Base-by-base conservation (phyloP, 768 basidiomycete species). In the Suillus tomentosus region DNA sequence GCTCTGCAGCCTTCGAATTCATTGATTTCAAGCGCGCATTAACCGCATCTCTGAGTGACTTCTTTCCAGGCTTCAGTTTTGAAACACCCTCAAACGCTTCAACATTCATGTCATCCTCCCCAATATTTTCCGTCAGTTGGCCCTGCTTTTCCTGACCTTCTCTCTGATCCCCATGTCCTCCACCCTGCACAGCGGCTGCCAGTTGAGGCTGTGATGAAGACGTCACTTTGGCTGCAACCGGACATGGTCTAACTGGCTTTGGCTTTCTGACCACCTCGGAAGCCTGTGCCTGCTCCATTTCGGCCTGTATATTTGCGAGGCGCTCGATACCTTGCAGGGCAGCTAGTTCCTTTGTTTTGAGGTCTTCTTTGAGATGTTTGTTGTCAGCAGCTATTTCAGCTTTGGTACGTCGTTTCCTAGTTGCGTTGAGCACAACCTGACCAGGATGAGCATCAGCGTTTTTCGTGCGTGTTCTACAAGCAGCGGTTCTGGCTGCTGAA, bases 311-410 rank as follows among this genome's bases (percentile, higher is more conserved):
- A 37, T 34, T 7, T 2, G 60, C 61, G 9, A 67, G 50, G n/a
- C 17, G 40, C 11, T 51, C n/a, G 27, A 55, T 17, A 7, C 64
- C 36, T 9, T 65, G 48, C 36, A 55, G 36, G 1, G 40, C 22
- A 1, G 53, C 61, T 45, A 37, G 15, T 14, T 34, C 56, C 27
- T 67, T 43, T 11, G 61, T 48, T n/a, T 43, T 40, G n/a, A 55
- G 40, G 3, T 55, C 61, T 15, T 61, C 61, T n/a, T 47, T 53
- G 34, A 61, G 57, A 24, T 2, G 31, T 22, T 65, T 58, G 61
- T 67, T 43, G 9, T 67, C 57, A 24, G 37, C 61, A 27, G 64
- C 63, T 39, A 63, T 65, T 50, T 67, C 27, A 8, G 56, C 64
- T 58, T 67, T 65, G 60, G 45, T 47, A 22, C 45, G 3, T 22